Evolutionary conservation across 139 green algal genomes (phyloP).

Genomic region (Closterium sp.): DNA sequence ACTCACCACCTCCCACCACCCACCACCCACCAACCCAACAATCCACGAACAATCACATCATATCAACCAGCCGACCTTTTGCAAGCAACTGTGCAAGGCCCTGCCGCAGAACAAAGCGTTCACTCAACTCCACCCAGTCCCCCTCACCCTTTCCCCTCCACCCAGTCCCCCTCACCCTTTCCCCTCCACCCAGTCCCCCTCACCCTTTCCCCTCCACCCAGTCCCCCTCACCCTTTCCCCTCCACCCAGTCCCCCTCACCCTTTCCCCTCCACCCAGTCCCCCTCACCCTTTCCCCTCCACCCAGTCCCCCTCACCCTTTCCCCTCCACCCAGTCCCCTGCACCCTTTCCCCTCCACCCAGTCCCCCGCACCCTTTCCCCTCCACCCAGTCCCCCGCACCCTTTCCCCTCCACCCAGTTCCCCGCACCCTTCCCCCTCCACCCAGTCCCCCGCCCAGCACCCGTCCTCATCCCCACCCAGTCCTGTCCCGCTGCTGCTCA

Average conservation of each 20-base stretch:
- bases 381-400: not conserved
- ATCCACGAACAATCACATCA: too few relatives aligned
- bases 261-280: not conserved
- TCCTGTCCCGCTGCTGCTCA: not conserved
- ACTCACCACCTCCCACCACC: not conserved
- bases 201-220: too few relatives aligned
- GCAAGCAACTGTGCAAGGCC: too few relatives aligned
- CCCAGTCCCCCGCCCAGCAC: not conserved
- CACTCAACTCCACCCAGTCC: not conserved
- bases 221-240: not conserved
- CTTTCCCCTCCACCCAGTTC: not conserved
- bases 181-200: not conserved
- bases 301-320: not conserved
- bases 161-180: not conserved
- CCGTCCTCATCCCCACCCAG: not conserved
- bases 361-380: too few relatives aligned
- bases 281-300: not conserved
- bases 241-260: not conserved
- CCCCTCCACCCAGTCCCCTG: too few relatives aligned
- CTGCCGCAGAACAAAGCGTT: not conserved
- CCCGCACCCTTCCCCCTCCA: not conserved
- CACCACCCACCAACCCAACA: not conserved
- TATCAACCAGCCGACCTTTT: not conserved
- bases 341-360: too few relatives aligned
- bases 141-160: not conserved